A percentile compares a stretch with the other conserved stretches of the same genome.
These are phyloP conservation scores for Corymbia maculata DNA, from an alignment of 345 rosid genomes.

Conservation along the genomic window DNA sequence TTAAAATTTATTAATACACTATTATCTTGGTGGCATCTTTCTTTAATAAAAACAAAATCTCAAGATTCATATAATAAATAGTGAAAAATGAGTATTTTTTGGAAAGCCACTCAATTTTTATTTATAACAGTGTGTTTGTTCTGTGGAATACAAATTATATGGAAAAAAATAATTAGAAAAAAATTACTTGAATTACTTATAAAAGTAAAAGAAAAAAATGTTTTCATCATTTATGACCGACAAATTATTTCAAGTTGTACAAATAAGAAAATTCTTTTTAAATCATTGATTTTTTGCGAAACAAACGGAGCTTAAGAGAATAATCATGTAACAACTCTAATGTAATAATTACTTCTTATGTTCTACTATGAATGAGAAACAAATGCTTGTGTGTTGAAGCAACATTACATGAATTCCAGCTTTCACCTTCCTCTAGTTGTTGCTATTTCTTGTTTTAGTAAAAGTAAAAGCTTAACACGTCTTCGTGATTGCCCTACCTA, in stretches of 20 bases:
- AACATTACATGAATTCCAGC: neutral
- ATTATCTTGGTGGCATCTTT: neutral
- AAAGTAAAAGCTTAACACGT: neutral
- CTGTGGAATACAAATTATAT: neutral
- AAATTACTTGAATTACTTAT: neutral
- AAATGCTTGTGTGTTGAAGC: neutral
- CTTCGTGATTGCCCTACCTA: neutral
- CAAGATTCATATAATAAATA: neutral
- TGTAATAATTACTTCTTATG: neutral
- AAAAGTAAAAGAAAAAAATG: neutral
- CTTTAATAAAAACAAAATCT: neutral
- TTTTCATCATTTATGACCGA: rapidly evolving
- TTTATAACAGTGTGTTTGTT: neutral
- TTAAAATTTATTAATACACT: neutral
- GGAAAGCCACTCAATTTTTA: neutral
- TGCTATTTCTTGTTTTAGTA: neutral
- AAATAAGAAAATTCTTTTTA: neutral
- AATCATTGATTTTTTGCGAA: no score
- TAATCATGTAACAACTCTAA: no score
- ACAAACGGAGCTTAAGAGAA: no score
- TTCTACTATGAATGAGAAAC: neutral
- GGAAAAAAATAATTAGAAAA: neutral
- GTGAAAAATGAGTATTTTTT: neutral
- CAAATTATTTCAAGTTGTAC: no score
- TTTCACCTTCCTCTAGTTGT: neutral